Evolutionary conservation across 2,329 filamentous ascomycete genomes (phyloP), one percentile per base, ranked within the genome.

Genomic region (Xylariales sp.): DNA sequence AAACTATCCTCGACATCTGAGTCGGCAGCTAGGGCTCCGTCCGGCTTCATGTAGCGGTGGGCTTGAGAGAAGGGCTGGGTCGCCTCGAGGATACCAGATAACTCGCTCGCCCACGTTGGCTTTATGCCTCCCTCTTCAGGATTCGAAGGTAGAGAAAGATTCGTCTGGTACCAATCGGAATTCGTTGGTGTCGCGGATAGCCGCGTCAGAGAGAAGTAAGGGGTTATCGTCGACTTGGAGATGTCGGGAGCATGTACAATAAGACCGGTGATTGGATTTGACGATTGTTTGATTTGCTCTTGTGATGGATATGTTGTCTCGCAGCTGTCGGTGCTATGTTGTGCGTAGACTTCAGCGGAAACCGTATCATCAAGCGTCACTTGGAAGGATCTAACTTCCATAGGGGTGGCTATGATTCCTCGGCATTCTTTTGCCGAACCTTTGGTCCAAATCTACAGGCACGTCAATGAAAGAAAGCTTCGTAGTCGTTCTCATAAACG

Each of bases 351-450:
- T 4, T 48, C 48, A n/a, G 31, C 29, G 7, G 58, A 39, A 0
- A 49, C 28, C 1, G 58, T 61, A 8, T 55, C 49, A 12, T 56
- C 53, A 12, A 78, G 54, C 1, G 65, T 50, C 11, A 80, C 57
- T 34, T 78, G 69, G 42, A 80, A 80, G 0, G 72, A 64, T 33
- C 69, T 68, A 2, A 69, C 62, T 12, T 66, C 57, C 25, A 70
- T 66, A 0, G 76, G 76, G 0, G 74, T 77, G 1, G 70, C 69
- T 4, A 80, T 68, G 3, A 79, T 61, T 3, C 74, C 76, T n/a
- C 74, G 69, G 32, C 69, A 74, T 29, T 66, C 51, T n/a, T 59
- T 62, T 1, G 52, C 55, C 4, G 54, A 53, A 3, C 57, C 60
- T 4, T 66, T 57, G 0, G 59, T 55, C 65, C 68, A 73, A 12